A percentile compares a stretch with the other conserved stretches of the same genome.
phyloP scores from a whole-genome alignment of 352 stramenopile genomes.

The Phytophthora pluvialis region DNA sequence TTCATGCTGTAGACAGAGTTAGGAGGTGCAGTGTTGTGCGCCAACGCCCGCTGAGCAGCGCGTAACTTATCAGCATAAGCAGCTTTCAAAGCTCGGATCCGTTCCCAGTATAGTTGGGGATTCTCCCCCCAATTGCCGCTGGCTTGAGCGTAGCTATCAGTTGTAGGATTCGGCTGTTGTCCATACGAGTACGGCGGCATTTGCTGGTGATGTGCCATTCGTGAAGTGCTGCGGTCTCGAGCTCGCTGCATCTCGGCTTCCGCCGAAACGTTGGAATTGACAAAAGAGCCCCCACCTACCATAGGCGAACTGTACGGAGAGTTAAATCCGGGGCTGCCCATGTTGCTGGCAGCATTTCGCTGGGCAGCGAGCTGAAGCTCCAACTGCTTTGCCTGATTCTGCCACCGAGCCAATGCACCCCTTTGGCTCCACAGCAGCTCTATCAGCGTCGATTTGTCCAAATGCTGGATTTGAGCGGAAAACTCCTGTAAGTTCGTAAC shows the following conservation, averaged over 20 bases:
- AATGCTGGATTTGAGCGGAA: constrained; percentile 68
- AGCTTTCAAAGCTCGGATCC: constrained; percentile 62
- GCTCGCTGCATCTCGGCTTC: constrained; percentile 64
- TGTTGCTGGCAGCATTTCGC: constrained; percentile 23
- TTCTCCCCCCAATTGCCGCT: constrained; percentile 35
- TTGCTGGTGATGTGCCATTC: constrained; percentile 27
- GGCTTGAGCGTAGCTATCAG: constrained; percentile 24
- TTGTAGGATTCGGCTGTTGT: constrained; percentile 29
- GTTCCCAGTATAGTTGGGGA: constrained; percentile 73
- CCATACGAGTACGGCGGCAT: constrained; percentile 28
- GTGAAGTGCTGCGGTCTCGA: constrained; percentile 44
- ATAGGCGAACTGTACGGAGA: constrained; percentile 51
- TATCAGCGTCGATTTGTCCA: constrained; percentile 69
- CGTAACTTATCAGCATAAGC: constrained; percentile 55
- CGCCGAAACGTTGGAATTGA: constrained; percentile 35
- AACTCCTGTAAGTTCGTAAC: constrained; percentile 63
- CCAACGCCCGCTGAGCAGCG: constrained; percentile 70
- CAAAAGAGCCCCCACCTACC: constrained; percentile 25
- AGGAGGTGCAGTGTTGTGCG: constrained; percentile 62
- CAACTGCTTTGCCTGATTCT: constrained; percentile 55
- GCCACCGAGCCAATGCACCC: constrained; percentile 66
- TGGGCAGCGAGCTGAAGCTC: constrained; percentile 51
- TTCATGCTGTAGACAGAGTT: constrained; percentile 75
- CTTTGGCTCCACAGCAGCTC: constrained; percentile 80
- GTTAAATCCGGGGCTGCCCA: constrained; percentile 26